These are phyloP conservation scores for Kodamaea fungicola DNA, from an alignment of 1,139 yeast genomes.

Conservation along the genomic window DNA sequence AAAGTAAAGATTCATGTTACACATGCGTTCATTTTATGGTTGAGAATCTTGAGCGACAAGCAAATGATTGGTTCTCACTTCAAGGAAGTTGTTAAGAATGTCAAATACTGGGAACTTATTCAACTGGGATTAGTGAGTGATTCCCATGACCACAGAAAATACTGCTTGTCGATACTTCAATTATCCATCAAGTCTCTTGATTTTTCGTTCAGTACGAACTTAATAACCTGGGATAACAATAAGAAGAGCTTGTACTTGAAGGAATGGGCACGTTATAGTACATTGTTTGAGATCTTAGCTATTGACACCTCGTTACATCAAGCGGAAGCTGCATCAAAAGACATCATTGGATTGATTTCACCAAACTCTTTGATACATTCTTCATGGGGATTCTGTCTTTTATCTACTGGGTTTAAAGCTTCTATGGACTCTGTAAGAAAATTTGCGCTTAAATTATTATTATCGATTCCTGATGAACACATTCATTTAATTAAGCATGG, in stretches of 20 bases:
- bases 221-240: constrained; percentile 46
- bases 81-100: constrained; percentile 2
- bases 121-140: constrained; percentile 55
- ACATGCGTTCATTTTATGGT: constrained; percentile 52
- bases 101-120: constrained; percentile 55
- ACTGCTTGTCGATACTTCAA: constrained; percentile 65
- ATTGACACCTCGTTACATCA: constrained; percentile 87
- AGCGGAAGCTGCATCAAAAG: constrained; percentile 72
- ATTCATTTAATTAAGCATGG: constrained; percentile 50
- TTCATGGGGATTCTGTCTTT: constrained; percentile 68
- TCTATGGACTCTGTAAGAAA: constrained; percentile 78
- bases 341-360: constrained; percentile 55
- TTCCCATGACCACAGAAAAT: constrained; percentile 70
- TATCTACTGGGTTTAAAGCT: constrained; percentile 75
- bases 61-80: background rate
- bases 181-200: constrained; percentile 51
- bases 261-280: constrained; percentile 71
- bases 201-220: constrained; percentile 33
- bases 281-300: constrained; percentile 76
- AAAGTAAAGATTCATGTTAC: constrained; percentile 29
- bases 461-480: constrained; percentile 48
- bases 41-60: constrained; percentile 42
- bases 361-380: constrained; percentile 54
- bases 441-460: constrained; percentile 55
- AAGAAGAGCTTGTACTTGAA: constrained; percentile 30